Conservation (phyloP, 495 filamentous ascomycete species). For the Lichina pygmaea region DNA sequence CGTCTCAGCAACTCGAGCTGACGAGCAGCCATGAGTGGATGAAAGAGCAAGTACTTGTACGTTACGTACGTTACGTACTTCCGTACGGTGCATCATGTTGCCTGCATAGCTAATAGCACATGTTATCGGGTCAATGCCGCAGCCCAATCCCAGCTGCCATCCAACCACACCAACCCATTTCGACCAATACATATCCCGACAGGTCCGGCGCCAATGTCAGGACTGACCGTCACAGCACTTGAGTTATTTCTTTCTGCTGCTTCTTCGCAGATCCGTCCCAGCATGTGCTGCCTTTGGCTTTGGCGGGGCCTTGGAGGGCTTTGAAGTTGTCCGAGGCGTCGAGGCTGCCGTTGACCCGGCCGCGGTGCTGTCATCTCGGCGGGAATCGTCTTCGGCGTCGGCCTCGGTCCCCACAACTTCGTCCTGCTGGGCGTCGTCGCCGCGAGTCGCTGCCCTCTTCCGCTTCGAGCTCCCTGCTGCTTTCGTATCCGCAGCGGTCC, state of each 20-base stretch:
- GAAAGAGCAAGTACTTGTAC: too few relatives aligned
- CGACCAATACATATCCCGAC: too few relatives aligned
- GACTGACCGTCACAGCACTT: background rate
- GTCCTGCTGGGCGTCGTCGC: constrained; percentile 7
- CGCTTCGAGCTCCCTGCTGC: constrained; percentile 13
- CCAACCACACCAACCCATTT: too few relatives aligned
- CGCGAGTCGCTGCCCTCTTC: constrained; percentile 16
- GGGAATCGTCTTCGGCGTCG: constrained; percentile 7
- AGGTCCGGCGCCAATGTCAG: too few relatives aligned
- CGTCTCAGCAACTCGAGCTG: too few relatives aligned
- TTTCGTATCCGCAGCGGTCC: constrained; percentile 12
- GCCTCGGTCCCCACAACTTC: constrained; percentile 8
- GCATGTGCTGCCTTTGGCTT: background rate
- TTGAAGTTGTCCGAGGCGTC: background rate
- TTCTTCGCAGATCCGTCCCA: constrained; percentile 1
- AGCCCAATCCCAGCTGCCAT: too few relatives aligned
- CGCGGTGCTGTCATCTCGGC: constrained; percentile 7
- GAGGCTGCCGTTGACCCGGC: constrained; percentile 1
- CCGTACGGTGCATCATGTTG: too few relatives aligned
- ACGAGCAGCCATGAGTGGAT: too few relatives aligned
- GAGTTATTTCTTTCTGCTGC: constrained; percentile 1
- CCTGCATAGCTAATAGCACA: too few relatives aligned
- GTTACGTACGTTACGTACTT: too few relatives aligned
- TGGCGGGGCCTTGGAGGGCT: background rate
- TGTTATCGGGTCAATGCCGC: too few relatives aligned